Percentiles rank a stretch among this genome's conserved stretches.
Conservation (phyloP, 345 rosid genomes). For the Moringa oleifera region DNA sequence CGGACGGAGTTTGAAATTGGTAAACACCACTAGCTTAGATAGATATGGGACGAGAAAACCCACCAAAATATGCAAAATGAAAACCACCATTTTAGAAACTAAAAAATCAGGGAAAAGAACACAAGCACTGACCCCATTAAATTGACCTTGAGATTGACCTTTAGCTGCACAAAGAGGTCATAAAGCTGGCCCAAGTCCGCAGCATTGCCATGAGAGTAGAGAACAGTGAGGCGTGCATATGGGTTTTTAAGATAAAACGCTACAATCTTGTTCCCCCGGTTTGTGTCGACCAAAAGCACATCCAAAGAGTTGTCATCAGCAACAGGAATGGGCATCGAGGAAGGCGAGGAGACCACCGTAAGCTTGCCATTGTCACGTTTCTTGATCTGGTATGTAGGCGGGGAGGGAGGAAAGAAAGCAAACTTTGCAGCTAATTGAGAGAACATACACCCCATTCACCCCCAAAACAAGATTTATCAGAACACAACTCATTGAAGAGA, state of each 20-base stretch:
- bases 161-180: constrained; percentile 95
- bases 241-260: constrained; percentile 85
- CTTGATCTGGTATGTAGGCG: constrained; percentile 83
- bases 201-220: constrained; percentile 98
- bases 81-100: not conserved
- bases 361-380: constrained; percentile 60
- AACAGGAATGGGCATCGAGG: constrained; percentile 58
- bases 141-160: constrained; percentile 94
- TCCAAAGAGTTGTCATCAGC: constrained; percentile 73
- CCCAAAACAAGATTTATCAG: not conserved
- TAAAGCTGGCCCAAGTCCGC: constrained; percentile 99
- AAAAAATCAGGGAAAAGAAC: not conserved
- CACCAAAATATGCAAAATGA: too few relatives aligned
- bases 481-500: constrained; percentile 33
- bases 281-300: constrained; percentile 64
- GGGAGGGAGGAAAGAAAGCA: constrained; percentile 97
- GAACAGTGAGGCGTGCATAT: constrained; percentile 83
- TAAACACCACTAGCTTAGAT: not conserved
- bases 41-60: not conserved
- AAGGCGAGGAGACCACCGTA: constrained; percentile 50
- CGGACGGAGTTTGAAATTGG: too few relatives aligned
- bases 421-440: constrained; percentile 95
- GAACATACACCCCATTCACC: constrained; percentile 87
- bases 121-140: constrained; percentile 71
- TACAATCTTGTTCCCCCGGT: constrained; percentile 74